A percentile compares a stretch with the other conserved stretches of the same genome.
Conservation (phyloP, 2,329 filamentous ascomycete genomes). For the Ascochyta clinopodiicola region DNA sequence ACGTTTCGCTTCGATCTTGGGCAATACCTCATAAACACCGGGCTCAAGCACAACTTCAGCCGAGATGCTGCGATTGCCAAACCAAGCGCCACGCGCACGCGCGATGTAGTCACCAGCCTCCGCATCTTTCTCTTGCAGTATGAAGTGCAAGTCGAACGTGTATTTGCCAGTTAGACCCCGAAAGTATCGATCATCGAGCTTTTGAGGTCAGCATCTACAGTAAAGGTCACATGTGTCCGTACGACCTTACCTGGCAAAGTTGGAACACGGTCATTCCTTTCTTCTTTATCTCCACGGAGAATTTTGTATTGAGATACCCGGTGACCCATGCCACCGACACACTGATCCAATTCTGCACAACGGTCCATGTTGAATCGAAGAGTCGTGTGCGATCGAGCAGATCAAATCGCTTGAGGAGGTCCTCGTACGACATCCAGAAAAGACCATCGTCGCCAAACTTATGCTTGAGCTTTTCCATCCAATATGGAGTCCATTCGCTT, state of each 20-base stretch:
- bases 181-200: slow-evolving; percentile 66
- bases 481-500: slow-evolving; percentile 82
- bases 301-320: slow-evolving; percentile 67
- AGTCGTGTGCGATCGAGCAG: slow-evolving; percentile 66
- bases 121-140: slow-evolving; percentile 59
- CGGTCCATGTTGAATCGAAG: slow-evolving; percentile 64
- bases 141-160: slow-evolving; percentile 63
- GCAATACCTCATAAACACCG: slow-evolving; percentile 75
- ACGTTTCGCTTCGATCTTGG: slow-evolving; percentile 73
- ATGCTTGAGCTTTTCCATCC: slow-evolving; percentile 73
- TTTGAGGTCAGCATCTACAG: slow-evolving; percentile 46
- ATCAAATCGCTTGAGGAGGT: slow-evolving; percentile 63
- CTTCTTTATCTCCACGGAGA: slow-evolving; percentile 60
- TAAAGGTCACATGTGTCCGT: slow-evolving; percentile 45
- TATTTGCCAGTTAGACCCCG: slow-evolving; percentile 63
- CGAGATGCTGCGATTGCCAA: slow-evolving; percentile 75
- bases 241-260: slow-evolving; percentile 61
- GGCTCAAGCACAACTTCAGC: slow-evolving; percentile 76
- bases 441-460: slow-evolving; percentile 77
- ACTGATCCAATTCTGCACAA: slow-evolving; percentile 66
- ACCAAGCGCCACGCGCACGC: slow-evolving; percentile 56
- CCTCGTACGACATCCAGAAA: slow-evolving; percentile 67
- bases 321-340: slow-evolving; percentile 65
- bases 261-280: slow-evolving; percentile 63
- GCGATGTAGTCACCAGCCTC: slow-evolving; percentile 60